A percentile compares a stretch with the other conserved stretches of the same genome.
These are phyloP conservation scores for Picochlorum sp. DNA, from an alignment of 139 green algal species.

Conservation along the genomic window DNA sequence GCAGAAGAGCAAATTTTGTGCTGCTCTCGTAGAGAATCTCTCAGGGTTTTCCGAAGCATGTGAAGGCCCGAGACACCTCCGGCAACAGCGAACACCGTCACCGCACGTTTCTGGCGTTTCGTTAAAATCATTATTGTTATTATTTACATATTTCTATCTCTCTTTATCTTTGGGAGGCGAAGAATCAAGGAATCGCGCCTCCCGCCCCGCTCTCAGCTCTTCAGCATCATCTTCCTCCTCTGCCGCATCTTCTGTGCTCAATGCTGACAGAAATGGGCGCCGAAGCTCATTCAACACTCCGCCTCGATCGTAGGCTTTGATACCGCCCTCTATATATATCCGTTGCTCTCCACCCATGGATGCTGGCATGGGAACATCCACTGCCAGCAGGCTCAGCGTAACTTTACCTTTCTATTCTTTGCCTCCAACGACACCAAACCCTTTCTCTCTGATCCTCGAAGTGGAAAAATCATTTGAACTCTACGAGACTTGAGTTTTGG, in stretches of 20 bases:
- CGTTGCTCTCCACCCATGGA: conserved; percentile 31
- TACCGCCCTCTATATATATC: conserved; percentile 52
- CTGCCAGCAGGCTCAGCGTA: conserved; percentile 64
- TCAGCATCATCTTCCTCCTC: conserved; percentile 14
- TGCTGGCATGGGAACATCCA: conserved; percentile 47
- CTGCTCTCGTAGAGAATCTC: conserved; percentile 4
- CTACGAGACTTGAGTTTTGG: conserved; percentile 37
- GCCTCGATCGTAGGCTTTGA: conserved; percentile 40
- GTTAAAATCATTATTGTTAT: too few relatives aligned
- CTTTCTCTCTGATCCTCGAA: conserved; percentile 50
- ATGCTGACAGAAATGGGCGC: conserved; percentile 40
- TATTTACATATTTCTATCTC: background rate
- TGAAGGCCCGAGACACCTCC: conserved; percentile 3
- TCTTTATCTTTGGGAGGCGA: background rate
- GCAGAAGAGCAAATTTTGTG: background rate
- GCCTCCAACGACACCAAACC: conserved; percentile 71
- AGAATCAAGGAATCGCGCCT: background rate
- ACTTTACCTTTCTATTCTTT: conserved; percentile 62
- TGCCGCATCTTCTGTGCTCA: conserved; percentile 1
- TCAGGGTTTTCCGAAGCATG: conserved; percentile 1
- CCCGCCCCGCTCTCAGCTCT: background rate
- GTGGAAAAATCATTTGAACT: conserved; percentile 71
- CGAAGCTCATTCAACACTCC: conserved; percentile 54
- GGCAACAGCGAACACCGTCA: background rate
- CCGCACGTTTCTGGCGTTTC: background rate